These are phyloP conservation scores for Echinosophora koreensis DNA, from an alignment of 306 rosid species.

Conservation along the genomic window DNA sequence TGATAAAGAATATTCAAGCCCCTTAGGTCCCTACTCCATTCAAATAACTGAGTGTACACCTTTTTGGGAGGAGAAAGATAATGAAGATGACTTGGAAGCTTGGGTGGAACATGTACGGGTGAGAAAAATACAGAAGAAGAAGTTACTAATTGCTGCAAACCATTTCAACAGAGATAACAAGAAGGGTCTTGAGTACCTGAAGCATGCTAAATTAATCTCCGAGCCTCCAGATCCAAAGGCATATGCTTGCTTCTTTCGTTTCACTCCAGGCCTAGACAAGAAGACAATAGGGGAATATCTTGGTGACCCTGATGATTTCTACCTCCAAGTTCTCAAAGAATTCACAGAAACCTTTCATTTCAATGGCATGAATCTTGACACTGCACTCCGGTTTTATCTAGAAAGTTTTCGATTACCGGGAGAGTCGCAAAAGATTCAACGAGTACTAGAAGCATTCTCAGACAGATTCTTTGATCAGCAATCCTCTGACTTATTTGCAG, in stretches of 20 bases:
- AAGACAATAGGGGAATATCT: slow-evolving; percentile 81
- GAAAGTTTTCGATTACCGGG: slow-evolving; percentile 87
- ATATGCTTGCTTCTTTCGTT: slow-evolving; percentile 76
- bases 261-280: slow-evolving; percentile 82
- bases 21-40: slow-evolving; percentile 52
- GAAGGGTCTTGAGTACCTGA: slow-evolving; percentile 85
- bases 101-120: slow-evolving; percentile 71
- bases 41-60: slow-evolving; percentile 66
- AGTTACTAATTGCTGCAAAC: slow-evolving; percentile 74
- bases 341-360: slow-evolving; percentile 75
- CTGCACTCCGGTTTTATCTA: slow-evolving; percentile 76
- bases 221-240: slow-evolving; percentile 83
- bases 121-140: slow-evolving; percentile 78
- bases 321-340: slow-evolving; percentile 74
- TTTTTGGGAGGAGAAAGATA: slow-evolving; percentile 75
- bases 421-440: slow-evolving; percentile 92
- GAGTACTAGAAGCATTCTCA: slow-evolving; percentile 80
- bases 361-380: slow-evolving; percentile 82
- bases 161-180: slow-evolving; percentile 86
- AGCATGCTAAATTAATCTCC: slow-evolving; percentile 65
- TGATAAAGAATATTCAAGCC: slow-evolving; percentile 59
- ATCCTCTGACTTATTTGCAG: slow-evolving; percentile 69
- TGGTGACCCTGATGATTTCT: slow-evolving; percentile 87
- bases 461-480: slow-evolving; percentile 76
- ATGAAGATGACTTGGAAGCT: slow-evolving; percentile 52